Conservation (phyloP, 208 protist species). For the Trypanosoma brucei region DNA sequence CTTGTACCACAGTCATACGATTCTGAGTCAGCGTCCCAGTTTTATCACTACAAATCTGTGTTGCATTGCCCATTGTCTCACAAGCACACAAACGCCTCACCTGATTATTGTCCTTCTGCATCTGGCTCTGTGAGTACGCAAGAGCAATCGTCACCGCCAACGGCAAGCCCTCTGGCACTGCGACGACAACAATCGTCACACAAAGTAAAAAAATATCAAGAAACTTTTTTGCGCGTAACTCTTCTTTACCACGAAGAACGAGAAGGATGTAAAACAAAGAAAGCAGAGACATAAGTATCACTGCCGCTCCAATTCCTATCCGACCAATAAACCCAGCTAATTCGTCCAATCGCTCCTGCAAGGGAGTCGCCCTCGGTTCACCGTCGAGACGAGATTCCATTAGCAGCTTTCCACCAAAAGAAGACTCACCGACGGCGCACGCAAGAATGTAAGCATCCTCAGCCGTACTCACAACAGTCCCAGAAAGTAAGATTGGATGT, state of each 20-base stretch:
- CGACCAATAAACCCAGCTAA: slow-evolving; percentile 90
- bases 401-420: slow-evolving; percentile 87
- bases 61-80: slow-evolving; percentile 98
- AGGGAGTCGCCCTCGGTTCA: slow-evolving; percentile 76
- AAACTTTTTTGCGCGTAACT: slow-evolving; percentile 26
- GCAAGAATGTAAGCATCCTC: slow-evolving; percentile 87
- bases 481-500: slow-evolving; percentile 84
- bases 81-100: slow-evolving; percentile 95
- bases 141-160: slow-evolving; percentile 97
- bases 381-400: slow-evolving; percentile 61
- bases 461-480: slow-evolving; percentile 86
- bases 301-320: slow-evolving; percentile 70
- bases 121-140: slow-evolving; percentile 97
- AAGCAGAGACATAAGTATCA: slow-evolving; percentile 27
- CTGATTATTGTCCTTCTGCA: slow-evolving; percentile 99
- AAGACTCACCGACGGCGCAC: slow-evolving; percentile 89
- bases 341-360: slow-evolving; percentile 91
- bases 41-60: slow-evolving; percentile 98
- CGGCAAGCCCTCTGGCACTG: slow-evolving; percentile 96
- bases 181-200: slow-evolving; percentile 96
- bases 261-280: no score
- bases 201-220: slow-evolving; percentile 88
- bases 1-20: slow-evolving; percentile 94
- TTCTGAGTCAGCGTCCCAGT: slow-evolving; percentile 98
- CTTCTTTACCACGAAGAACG: no score